Conservation (phyloP, 2,329 filamentous ascomycete genomes). For the Orbilia blumenaviensis region DNA sequence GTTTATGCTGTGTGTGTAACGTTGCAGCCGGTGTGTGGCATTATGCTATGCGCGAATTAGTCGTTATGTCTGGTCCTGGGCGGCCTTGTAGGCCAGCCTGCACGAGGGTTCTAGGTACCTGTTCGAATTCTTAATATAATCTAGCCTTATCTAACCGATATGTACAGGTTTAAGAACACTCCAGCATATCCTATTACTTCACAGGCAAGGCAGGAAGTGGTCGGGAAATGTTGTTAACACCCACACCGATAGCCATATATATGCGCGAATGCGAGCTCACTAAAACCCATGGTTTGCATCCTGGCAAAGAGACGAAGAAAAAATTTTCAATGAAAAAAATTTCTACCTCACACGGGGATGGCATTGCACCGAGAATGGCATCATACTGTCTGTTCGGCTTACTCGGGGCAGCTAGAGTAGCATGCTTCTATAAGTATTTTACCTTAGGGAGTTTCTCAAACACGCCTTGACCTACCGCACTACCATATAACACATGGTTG, state of each 20-base stretch:
- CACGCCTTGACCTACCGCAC: constrained; percentile 14
- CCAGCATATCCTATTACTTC: neutral
- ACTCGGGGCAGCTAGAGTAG: neutral
- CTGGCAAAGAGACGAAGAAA: neutral
- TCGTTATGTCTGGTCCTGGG: neutral
- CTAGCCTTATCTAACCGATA: constrained; percentile 37
- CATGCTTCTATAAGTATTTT: constrained; percentile 1
- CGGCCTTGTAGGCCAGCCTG: no score
- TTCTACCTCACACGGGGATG: neutral
- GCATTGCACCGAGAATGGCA: neutral
- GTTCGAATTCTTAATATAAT: neutral
- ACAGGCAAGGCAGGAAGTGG: no score
- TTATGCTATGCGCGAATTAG: constrained; percentile 9
- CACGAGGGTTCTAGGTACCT: no score
- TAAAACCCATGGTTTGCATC: no score
- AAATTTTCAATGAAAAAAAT: neutral
- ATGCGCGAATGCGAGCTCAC: constrained; percentile 1
- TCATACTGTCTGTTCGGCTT: neutral
- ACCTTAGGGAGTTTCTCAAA: neutral
- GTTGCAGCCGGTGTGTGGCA: constrained; percentile 13
- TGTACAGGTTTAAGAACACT: neutral
- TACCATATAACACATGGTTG: neutral
- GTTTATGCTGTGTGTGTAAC: constrained; percentile 34
- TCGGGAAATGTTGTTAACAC: no score
- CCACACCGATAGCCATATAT: no score